These are phyloP conservation scores for Bertia moriformis DNA, from an alignment of 2,329 filamentous ascomycete genomes.

Conservation along the genomic window DNA sequence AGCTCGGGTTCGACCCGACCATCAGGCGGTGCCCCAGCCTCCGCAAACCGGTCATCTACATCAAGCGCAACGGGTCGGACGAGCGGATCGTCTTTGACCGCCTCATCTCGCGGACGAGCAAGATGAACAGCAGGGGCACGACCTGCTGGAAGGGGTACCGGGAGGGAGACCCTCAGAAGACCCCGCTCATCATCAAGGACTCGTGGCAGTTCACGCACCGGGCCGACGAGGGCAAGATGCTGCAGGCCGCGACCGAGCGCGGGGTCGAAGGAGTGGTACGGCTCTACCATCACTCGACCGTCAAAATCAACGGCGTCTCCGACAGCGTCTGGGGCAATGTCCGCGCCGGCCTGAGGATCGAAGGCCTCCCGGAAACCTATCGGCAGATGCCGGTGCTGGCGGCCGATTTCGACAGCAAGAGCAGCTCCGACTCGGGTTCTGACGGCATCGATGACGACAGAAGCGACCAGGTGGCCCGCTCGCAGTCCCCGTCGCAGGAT, in stretches of 20 bases:
- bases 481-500: not conserved
- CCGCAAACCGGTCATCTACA: conserved; percentile 14
- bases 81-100: conserved; percentile 13
- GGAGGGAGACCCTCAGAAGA: conserved; percentile 8
- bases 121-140: conserved; percentile 15
- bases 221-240: conserved; percentile 15
- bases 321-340: conserved; percentile 18
- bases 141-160: conserved; percentile 18
- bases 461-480: conserved; percentile 7
- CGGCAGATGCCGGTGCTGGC: not conserved
- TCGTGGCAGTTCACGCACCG: conserved; percentile 17
- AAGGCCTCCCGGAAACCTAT: conserved; percentile 1
- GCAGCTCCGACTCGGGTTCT: not conserved
- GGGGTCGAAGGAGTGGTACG: conserved; percentile 12
- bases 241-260: conserved; percentile 13
- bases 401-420: not conserved
- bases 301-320: conserved; percentile 13
- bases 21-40: conserved; percentile 9
- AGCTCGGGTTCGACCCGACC: conserved; percentile 20
- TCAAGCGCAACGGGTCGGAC: conserved; percentile 11
- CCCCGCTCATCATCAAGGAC: conserved; percentile 18
- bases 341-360: conserved; percentile 15
- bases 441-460: not conserved
- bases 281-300: conserved; percentile 15
- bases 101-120: conserved; percentile 11